These are phyloP conservation scores for Verticillium tricorpus DNA, from an alignment of 2,329 filamentous ascomycete genomes.

Conservation along the genomic window DNA sequence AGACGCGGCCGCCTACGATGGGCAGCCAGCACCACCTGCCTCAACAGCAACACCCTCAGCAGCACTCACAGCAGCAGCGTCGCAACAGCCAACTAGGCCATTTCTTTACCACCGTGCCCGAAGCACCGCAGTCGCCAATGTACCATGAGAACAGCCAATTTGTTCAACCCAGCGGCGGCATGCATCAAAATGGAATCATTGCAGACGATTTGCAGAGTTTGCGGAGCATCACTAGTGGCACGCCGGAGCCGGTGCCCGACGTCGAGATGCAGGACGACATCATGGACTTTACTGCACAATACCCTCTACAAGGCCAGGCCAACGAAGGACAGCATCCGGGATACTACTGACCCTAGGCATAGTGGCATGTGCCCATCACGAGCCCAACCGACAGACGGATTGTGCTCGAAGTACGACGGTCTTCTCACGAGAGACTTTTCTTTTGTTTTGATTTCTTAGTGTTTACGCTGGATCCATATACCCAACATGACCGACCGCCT, in stretches of 20 bases:
- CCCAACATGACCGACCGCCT: not conserved
- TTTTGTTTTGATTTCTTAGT: not conserved
- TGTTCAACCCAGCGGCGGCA: slow-evolving; percentile 3
- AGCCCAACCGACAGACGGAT: slow-evolving; percentile 2
- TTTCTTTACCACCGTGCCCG: slow-evolving; percentile 10
- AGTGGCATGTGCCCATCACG: not conserved
- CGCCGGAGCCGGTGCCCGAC: slow-evolving; percentile 20
- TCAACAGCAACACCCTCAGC: slow-evolving; percentile 18
- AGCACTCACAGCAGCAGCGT: slow-evolving; percentile 22
- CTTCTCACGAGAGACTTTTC: not conserved
- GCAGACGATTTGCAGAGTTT: slow-evolving; percentile 30
- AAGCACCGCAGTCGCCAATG: slow-evolving; percentile 6
- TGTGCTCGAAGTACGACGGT: not conserved
- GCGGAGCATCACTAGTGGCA: slow-evolving; percentile 24
- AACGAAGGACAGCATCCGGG: not conserved
- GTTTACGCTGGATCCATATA: not conserved
- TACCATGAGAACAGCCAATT: slow-evolving; percentile 7
- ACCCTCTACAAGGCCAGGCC: not conserved
- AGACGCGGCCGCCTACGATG: slow-evolving; percentile 12
- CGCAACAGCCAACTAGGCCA: slow-evolving; percentile 7
- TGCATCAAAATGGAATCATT: slow-evolving; percentile 25
- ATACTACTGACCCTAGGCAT: not conserved
- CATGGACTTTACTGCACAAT: slow-evolving; percentile 14
- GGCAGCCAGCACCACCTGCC: slow-evolving; percentile 10
- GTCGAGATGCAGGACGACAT: slow-evolving; percentile 32